These are phyloP conservation scores for Steccherinum ochraceum DNA, from an alignment of 768 basidiomycete species.

Conservation along the genomic window DNA sequence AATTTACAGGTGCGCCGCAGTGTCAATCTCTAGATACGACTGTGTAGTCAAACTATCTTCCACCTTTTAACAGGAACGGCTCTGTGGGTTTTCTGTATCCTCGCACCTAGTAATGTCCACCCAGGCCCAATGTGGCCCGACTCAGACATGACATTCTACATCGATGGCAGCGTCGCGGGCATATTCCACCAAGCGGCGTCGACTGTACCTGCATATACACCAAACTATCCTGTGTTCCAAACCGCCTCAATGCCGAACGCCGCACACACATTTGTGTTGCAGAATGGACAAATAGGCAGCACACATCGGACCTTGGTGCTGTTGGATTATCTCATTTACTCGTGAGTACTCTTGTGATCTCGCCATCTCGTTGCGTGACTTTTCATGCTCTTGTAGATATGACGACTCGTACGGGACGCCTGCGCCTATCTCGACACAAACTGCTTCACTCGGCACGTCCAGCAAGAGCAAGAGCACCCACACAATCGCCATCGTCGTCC, in stretches of 20 bases:
- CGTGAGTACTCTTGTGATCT: too few species aligned
- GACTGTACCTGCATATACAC: slow-evolving; percentile 19
- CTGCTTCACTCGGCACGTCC: background rate
- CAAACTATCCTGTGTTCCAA: slow-evolving; percentile 31
- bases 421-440: background rate
- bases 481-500: slow-evolving; percentile 7
- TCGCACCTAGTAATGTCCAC: slow-evolving; percentile 23
- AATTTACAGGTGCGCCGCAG: background rate
- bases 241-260: slow-evolving; percentile 22
- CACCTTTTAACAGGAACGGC: slow-evolving; percentile 41
- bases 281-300: slow-evolving; percentile 5
- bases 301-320: slow-evolving; percentile 1
- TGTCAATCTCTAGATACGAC: background rate
- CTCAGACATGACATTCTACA: slow-evolving; percentile 31
- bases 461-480: background rate
- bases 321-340: slow-evolving; percentile 10
- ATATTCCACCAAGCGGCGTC: slow-evolving; percentile 19
- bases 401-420: background rate
- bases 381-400: background rate
- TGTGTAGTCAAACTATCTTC: background rate
- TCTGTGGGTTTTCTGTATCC: slow-evolving; percentile 35
- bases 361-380: too few species aligned
- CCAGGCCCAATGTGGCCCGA: slow-evolving; percentile 17
- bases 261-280: slow-evolving; percentile 4
- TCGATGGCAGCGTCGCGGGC: slow-evolving; percentile 29